Evolutionary conservation across 192 early-diverging fungal genomes (phyloP), one percentile per base, ranked within the genome.

Genomic region (Linnemannia schmuckeri): DNA sequence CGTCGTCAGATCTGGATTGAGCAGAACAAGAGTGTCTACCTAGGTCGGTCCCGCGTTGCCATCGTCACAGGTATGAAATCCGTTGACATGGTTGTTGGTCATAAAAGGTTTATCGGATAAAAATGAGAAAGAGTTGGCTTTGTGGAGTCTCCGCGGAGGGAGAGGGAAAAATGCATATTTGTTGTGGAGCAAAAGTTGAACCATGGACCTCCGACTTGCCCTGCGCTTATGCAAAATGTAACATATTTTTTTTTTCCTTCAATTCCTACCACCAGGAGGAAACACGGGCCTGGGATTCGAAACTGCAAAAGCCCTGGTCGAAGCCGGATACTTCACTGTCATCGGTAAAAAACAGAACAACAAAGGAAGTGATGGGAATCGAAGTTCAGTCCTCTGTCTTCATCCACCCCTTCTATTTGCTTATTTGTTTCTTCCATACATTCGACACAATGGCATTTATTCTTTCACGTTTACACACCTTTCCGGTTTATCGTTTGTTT

Each of bases 211-310:
- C 8, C 0, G 44, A 13, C 2, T 20, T 24, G 49, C 4, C 13
- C 10, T 7, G 27, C 30, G 33, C 49, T 20, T 52, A 52, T 35
- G 9, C 30, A 44, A n/a, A 37, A 30, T 24, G 47, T 42, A 44
- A 54, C 18, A 63, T 49, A 20, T 18, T 35, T 37, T 44, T 41
- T 69, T 41, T 42, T 41, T 41, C 20, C 18, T 69, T 69, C 38
- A 76, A 4, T 13, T 5, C 12, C n/a, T 22, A 27, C 37, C 38
- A 17, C 2, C 42, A 82, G 93, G 94, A 1, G 94, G 93, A 42
- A 93, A 93, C 76, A 85, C 90, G 27, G 94, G 93, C 6, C 88
- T 93, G 20, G 94, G 94, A 13, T 89, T 87, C 27, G 92, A 93
- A 70, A 93, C 91, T 13, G 90, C 91, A 35, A 89, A 90, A 71